These are phyloP conservation scores for Hanseniaspora singularis DNA, from an alignment of 805 yeast genomes.

Conservation along the genomic window DNA sequence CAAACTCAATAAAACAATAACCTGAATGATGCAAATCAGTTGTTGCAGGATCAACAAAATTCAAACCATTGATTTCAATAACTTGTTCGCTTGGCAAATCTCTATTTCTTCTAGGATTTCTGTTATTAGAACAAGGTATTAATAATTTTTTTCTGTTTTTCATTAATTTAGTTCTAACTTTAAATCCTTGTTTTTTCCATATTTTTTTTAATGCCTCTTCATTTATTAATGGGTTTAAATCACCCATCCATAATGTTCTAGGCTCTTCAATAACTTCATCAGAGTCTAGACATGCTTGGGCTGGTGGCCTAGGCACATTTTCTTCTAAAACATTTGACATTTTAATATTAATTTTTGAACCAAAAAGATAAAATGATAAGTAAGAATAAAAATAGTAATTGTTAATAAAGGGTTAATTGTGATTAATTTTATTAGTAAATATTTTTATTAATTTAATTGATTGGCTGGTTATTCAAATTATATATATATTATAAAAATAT, in stretches of 20 bases:
- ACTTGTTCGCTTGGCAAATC: constrained; percentile 15
- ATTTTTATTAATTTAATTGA: too few species aligned
- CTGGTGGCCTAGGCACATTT: constrained; percentile 42
- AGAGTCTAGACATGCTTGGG: constrained; percentile 37
- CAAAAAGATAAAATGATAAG: too few species aligned
- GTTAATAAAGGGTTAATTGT: too few species aligned
- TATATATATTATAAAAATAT: too few species aligned
- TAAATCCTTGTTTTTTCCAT: constrained; percentile 46
- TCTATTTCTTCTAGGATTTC: constrained; percentile 12
- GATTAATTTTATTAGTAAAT: too few species aligned
- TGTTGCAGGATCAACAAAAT: constrained; percentile 27
- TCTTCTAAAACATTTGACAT: neutral
- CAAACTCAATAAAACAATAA: constrained; percentile 70
- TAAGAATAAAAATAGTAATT: too few species aligned
- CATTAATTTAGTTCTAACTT: constrained; percentile 56
- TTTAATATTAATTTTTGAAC: too few species aligned
- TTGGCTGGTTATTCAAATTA: too few species aligned
- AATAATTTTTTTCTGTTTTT: constrained; percentile 34
- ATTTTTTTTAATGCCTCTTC: constrained; percentile 47
- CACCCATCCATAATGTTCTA: constrained; percentile 81
- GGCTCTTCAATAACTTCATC: constrained; percentile 36
- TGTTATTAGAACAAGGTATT: constrained; percentile 25
- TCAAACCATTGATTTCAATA: constrained; percentile 25
- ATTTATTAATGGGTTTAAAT: constrained; percentile 67
- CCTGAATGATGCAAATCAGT: constrained; percentile 40